Percentiles rank a stretch among this genome's conserved stretches.
phyloP scores from a whole-genome alignment of 176 grass and related monocot genomes.

The Olyra latifolia region DNA sequence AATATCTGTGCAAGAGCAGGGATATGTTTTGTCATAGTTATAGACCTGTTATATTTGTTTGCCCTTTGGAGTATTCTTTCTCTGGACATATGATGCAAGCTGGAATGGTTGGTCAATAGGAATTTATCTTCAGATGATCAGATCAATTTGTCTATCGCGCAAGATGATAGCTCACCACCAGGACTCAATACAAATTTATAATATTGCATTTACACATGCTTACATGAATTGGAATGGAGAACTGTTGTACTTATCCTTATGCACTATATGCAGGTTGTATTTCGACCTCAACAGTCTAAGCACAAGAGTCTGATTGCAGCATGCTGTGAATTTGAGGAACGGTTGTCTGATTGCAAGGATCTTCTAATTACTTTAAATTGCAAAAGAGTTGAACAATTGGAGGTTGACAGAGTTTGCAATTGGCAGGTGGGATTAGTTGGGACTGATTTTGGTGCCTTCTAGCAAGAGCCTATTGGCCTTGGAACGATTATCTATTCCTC shows the following conservation, averaged over 20 bases:
- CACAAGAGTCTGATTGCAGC: slow-evolving; percentile 63
- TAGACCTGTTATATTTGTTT: not conserved
- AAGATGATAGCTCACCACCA: not conserved
- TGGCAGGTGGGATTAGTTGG: slow-evolving; percentile 75
- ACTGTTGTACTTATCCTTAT: not conserved
- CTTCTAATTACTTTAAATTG: slow-evolving; percentile 48
- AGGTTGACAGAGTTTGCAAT: slow-evolving; percentile 64
- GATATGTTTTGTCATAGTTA: not conserved
- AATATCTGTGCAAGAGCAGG: not conserved
- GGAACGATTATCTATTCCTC: slow-evolving; percentile 7
- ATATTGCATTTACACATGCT: not conserved
- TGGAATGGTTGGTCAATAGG: not conserved
- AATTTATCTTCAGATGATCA: slow-evolving; percentile 15
- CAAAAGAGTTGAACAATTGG: slow-evolving; percentile 43
- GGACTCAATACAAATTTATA: not conserved
- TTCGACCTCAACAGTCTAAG: slow-evolving; percentile 71
- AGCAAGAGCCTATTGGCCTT: not conserved
- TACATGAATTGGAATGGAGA: not conserved
- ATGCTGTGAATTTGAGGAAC: slow-evolving; percentile 64
- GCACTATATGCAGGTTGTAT: slow-evolving; percentile 62
- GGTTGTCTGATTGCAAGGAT: slow-evolving; percentile 49
- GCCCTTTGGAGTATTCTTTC: not conserved
- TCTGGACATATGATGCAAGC: not conserved
- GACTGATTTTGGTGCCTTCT: slow-evolving; percentile 24
- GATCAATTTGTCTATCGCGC: not conserved